Conservation (phyloP, 129 eudicot species). For the Arctium minus region DNA sequence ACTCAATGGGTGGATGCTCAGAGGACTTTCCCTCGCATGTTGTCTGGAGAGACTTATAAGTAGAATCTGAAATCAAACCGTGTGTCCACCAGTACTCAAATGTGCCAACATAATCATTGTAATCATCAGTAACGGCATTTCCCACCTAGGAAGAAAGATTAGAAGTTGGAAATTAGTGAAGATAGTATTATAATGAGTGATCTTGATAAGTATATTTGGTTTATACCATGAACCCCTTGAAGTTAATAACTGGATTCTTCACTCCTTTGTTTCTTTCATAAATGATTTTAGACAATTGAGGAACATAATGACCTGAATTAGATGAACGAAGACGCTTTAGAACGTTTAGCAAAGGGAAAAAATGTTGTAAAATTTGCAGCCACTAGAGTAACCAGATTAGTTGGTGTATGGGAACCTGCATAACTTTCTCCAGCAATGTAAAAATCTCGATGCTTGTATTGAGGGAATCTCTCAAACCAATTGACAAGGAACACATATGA, state of each 20-base stretch:
- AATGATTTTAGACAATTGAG: constrained; percentile 79
- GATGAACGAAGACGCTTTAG: constrained; percentile 11
- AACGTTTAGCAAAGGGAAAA: background rate
- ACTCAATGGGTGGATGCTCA: constrained; percentile 72
- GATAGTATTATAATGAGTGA: background rate
- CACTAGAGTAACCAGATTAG: background rate
- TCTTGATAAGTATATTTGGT: constrained; percentile 4
- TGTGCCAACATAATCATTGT: constrained; percentile 86
- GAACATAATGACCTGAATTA: constrained; percentile 90
- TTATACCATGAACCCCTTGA: constrained; percentile 96
- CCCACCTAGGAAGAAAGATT: constrained; percentile 63
- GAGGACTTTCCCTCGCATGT: constrained; percentile 69
- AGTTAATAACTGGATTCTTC: constrained; percentile 73
- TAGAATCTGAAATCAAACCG: constrained; percentile 87
- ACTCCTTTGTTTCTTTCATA: constrained; percentile 76
- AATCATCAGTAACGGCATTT: constrained; percentile 96
- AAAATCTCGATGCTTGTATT: constrained; percentile 85
- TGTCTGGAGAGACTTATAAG: constrained; percentile 58
- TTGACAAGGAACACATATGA: constrained; percentile 65
- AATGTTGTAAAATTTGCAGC: background rate
- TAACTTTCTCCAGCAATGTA: constrained; percentile 98
- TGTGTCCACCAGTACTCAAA: constrained; percentile 99
- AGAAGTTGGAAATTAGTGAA: constrained; percentile 1
- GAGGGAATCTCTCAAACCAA: constrained; percentile 98
- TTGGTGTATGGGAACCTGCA: constrained; percentile 55